These are phyloP conservation scores for Acanthamoeba sp. DNA, from an alignment of 208 protist genomes.

Conservation along the genomic window DNA sequence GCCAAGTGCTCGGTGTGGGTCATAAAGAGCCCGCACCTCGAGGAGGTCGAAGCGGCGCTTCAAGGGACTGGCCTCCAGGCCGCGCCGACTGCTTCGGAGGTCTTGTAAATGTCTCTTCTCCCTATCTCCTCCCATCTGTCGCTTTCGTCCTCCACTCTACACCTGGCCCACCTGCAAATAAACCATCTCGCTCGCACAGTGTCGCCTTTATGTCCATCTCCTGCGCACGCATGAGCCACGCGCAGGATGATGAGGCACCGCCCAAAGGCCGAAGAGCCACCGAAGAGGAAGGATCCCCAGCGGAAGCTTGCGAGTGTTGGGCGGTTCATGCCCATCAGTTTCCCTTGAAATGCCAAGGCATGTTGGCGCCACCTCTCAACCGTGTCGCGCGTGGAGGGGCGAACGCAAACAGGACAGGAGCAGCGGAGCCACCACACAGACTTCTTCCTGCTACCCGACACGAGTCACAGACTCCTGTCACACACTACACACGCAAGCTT, in stretches of 20 bases:
- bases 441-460: no score
- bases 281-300: background rate
- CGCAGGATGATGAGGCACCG: no score
- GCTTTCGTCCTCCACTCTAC: no score
- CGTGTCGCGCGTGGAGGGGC: background rate
- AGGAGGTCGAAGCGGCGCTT: conserved; percentile 4
- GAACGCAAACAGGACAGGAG: no score
- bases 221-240: no score
- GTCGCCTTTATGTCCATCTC: no score
- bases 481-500: no score
- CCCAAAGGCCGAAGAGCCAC: conserved; percentile 9
- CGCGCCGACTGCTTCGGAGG: background rate
- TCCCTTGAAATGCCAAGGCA: conserved; percentile 2
- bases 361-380: background rate
- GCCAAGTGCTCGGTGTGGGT: conserved; percentile 64
- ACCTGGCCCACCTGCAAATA: no score
- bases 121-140: no score
- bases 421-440: no score
- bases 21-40: conserved; percentile 57
- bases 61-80: background rate
- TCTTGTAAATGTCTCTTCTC: background rate
- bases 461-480: background rate
- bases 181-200: no score
- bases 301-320: background rate
- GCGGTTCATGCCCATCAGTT: background rate